Evolutionary conservation across 495 filamentous ascomycete genomes (phyloP).

Genomic region (Lasiosphaeris hirsuta): DNA sequence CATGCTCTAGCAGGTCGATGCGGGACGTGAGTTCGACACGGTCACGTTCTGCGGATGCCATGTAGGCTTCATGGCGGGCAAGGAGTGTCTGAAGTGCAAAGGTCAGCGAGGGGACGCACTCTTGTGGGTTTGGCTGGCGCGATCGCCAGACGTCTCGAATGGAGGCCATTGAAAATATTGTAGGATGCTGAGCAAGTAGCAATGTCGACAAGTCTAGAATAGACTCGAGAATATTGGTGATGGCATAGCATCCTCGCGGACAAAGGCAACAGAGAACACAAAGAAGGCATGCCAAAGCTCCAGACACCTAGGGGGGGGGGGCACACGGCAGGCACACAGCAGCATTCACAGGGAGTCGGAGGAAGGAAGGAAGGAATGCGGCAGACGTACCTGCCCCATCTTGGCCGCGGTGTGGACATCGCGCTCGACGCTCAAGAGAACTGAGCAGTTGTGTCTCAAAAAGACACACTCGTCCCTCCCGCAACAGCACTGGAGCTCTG

Average conservation of each 20-base stretch:
- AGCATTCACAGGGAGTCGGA: constrained; percentile 5
- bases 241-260: neutral
- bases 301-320: neutral
- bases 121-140: constrained; percentile 9
- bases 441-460: constrained; percentile 71
- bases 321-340: neutral
- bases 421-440: constrained; percentile 76
- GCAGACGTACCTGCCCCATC: constrained; percentile 74
- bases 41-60: constrained; percentile 83
- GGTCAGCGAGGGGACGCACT: constrained; percentile 26
- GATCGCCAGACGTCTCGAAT: constrained; percentile 2
- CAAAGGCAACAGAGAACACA: constrained; percentile 2
- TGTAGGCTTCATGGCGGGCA: constrained; percentile 86
- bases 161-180: constrained; percentile 14
- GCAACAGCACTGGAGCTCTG: constrained; percentile 68
- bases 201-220: neutral
- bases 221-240: neutral
- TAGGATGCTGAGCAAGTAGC: neutral
- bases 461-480: constrained; percentile 75
- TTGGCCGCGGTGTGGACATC: constrained; percentile 81
- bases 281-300: neutral
- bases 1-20: constrained; percentile 72
- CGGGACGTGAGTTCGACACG: constrained; percentile 63
- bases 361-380: constrained; percentile 19
- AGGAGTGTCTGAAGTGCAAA: constrained; percentile 80